Base-by-base conservation (phyloP, 345 rosid species). In the Salix purpurea region DNA sequence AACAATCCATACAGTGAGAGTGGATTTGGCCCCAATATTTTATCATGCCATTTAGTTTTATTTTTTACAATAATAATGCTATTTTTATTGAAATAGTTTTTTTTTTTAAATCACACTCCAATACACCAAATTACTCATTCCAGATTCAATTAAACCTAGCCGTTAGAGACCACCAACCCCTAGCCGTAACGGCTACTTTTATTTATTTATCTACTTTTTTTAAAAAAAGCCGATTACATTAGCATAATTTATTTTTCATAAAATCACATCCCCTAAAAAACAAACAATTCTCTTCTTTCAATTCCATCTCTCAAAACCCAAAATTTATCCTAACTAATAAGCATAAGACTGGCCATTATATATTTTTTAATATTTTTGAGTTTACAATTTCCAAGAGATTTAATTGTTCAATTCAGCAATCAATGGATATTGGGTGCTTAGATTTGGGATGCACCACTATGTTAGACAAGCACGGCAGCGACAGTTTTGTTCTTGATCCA, bases 361-460 rank as follows among this genome's bases (percentile, higher is more conserved):
- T 60, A n/a, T 9, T 70, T 30, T 7, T 60, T 21, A 13, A 69
- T 21, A 44, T 32, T 37, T 18, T 14, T 12, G 3, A 8, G 19
- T 3, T 62, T 58, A 32, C 61, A 44, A 15, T 52, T 40, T 5
- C 26, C 10, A 39, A 28, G 32, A 61, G 74, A 61, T 70, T 44
- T 16, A 61, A 52, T 24, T 37, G 68, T 68, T 26, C 60, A n/a
- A 28, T 50, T 66, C 52, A 61, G 83, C 67, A 40, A 67, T 58
- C 64, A 52, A 90, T 93, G 91, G 94, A 93, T 82, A 83, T 87
- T 69, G 96, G 94, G 28, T 90, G 94, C 82, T 80, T 90, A 80
- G 94, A 92, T 76, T 69, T 88, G 79, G 90, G 94, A 42, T 86
- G 93, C 87, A 56, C 84, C 65, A 70, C 87, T 9, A 76, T 69